Conservation (phyloP, 352 stramenopile genomes). For the Albugo candida region DNA sequence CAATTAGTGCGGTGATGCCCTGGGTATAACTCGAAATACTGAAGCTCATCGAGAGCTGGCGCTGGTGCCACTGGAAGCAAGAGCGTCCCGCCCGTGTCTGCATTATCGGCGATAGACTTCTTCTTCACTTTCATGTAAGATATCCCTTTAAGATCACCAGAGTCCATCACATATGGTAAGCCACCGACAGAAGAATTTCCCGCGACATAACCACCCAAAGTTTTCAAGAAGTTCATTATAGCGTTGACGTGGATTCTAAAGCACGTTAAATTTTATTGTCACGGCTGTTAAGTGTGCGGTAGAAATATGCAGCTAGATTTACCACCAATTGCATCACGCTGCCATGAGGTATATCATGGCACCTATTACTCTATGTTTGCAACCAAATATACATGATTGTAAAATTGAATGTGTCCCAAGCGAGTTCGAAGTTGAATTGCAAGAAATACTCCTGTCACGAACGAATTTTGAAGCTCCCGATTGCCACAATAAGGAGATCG, state of each 20-base stretch:
- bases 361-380: too few relatives aligned
- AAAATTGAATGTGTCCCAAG: too few relatives aligned
- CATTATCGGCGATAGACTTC: too few relatives aligned
- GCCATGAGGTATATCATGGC: too few relatives aligned
- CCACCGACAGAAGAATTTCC: constrained; percentile 36
- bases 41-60: constrained; percentile 17
- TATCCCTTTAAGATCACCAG: constrained; percentile 8
- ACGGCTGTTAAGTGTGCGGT: not conserved
- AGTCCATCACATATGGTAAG: constrained; percentile 43
- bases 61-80: constrained; percentile 17
- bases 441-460: too few relatives aligned
- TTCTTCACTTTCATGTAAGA: too few relatives aligned
- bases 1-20: constrained; percentile 26
- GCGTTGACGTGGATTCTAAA: not conserved
- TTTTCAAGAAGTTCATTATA: constrained; percentile 80
- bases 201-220: constrained; percentile 49
- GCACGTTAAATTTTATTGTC: not conserved
- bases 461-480: too few relatives aligned
- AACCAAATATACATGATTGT: too few relatives aligned
- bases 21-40: not conserved
- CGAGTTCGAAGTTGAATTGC: too few relatives aligned
- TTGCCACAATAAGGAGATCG: too few relatives aligned
- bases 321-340: too few relatives aligned
- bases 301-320: not conserved
- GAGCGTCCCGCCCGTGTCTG: constrained; percentile 5